Evolutionary conservation across 2,329 filamentous ascomycete genomes (phyloP).

Genomic region (Fusarium begoniae): DNA sequence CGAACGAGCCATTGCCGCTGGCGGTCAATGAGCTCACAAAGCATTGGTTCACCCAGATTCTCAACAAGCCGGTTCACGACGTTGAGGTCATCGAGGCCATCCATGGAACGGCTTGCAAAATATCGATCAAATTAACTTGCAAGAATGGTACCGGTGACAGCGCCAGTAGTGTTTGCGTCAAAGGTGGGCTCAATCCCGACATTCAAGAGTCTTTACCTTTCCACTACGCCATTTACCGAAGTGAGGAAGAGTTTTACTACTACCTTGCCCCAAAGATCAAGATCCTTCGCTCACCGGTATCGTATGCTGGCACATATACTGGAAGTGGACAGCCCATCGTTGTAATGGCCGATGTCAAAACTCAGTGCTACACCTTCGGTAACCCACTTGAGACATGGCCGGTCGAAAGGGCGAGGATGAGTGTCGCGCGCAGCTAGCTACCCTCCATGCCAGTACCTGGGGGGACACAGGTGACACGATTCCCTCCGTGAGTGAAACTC

Average conservation of each 20-base stretch:
- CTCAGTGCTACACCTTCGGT: slow-evolving; percentile 5
- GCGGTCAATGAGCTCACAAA: background rate
- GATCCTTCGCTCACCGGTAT: background rate
- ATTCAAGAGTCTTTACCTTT: background rate
- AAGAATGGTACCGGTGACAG: background rate
- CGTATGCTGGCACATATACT: background rate
- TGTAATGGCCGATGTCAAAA: background rate
- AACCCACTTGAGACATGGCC: slow-evolving; percentile 7
- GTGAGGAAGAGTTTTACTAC: slow-evolving; percentile 18
- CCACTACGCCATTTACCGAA: background rate
- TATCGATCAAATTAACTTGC: background rate
- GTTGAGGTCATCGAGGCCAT: background rate
- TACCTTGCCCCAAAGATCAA: background rate
- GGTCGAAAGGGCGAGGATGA: background rate
- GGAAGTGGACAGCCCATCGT: slow-evolving; percentile 1
- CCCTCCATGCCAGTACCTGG: slow-evolving; percentile 20
- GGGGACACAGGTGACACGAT: background rate
- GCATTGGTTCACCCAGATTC: slow-evolving; percentile 1
- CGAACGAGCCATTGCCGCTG: background rate
- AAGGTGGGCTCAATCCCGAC: slow-evolving; percentile 8
- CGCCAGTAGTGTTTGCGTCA: background rate
- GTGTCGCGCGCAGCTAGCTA: slow-evolving; percentile 11
- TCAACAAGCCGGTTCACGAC: background rate
- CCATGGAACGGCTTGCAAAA: slow-evolving; percentile 19
- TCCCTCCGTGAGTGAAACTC: background rate